Evolutionary conservation across 176 grass and related monocot genomes (phyloP).

Genomic region (Zizania latifolia): DNA sequence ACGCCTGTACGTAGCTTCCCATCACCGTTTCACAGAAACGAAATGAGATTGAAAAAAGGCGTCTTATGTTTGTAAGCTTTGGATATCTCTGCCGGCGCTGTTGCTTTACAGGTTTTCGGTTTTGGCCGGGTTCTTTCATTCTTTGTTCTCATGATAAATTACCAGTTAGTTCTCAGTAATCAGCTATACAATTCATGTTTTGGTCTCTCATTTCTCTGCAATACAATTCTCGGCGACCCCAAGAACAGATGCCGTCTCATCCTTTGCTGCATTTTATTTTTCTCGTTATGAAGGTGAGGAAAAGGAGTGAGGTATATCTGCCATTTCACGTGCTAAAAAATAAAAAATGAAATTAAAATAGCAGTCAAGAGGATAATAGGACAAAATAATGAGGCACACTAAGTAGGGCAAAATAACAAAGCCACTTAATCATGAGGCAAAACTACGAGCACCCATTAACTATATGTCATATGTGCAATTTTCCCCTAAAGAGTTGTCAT

Average conservation of each 20-base stretch:
- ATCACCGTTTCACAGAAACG: slow-evolving; percentile 28
- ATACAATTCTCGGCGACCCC: not conserved
- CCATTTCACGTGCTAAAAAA: too few species aligned
- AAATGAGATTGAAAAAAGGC: slow-evolving; percentile 9
- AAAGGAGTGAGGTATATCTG: too few species aligned
- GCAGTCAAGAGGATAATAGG: too few species aligned
- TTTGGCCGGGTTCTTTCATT: not conserved
- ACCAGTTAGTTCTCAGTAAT: not conserved
- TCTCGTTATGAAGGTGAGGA: too few species aligned
- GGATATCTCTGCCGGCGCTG: not conserved
- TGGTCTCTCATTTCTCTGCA: not conserved
- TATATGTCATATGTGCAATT: too few species aligned
- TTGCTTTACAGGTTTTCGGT: not conserved
- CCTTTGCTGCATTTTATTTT: too few species aligned
- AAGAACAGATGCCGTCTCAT: not conserved
- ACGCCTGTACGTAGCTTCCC: not conserved
- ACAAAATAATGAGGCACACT: too few species aligned
- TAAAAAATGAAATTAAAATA: too few species aligned
- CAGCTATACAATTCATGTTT: not conserved
- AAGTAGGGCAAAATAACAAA: too few species aligned
- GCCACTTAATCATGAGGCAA: too few species aligned
- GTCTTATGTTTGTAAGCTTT: not conserved
- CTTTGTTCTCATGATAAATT: not conserved
- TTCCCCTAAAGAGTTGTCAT: too few species aligned
- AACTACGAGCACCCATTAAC: too few species aligned